Conservation (phyloP, 2,329 filamentous ascomycete species). For the Pseudogymnoascus sp. region DNA sequence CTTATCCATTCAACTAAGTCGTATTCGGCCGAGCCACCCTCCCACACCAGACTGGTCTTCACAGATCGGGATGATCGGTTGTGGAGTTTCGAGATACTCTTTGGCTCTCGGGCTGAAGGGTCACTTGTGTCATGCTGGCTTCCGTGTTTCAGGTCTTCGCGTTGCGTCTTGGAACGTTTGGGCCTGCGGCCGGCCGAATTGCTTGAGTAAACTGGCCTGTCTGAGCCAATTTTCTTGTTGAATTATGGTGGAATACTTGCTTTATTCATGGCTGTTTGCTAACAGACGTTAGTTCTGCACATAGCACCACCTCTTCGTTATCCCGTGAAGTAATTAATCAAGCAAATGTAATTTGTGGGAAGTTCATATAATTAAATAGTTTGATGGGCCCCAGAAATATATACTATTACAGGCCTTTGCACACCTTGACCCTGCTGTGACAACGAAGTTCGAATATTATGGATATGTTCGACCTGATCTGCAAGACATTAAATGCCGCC, state of each 20-base stretch:
- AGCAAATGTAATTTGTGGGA: neutral
- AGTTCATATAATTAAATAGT: neutral
- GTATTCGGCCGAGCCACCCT: constrained; percentile 60
- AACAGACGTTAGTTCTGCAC: neutral
- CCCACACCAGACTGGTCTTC: constrained; percentile 54
- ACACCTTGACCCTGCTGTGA: neutral
- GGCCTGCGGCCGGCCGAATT: constrained; percentile 47
- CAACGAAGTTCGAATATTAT: neutral
- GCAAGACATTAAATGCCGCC: neutral
- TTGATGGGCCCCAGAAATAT: neutral
- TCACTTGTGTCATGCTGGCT: constrained; percentile 48
- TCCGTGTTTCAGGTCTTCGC: constrained; percentile 42
- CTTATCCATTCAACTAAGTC: constrained; percentile 71
- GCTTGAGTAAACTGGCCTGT: constrained; percentile 64
- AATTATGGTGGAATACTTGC: neutral
- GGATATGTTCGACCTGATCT: too few species aligned
- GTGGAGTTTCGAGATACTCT: constrained; percentile 52
- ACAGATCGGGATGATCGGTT: constrained; percentile 56
- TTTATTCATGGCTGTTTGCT: neutral
- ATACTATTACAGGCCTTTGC: neutral
- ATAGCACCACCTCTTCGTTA: neutral
- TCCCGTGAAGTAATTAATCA: neutral
- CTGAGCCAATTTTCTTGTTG: constrained; percentile 37
- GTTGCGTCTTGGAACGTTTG: constrained; percentile 50
- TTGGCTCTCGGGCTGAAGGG: constrained; percentile 21